Evolutionary conservation across 257 asterid species (phyloP), one percentile per base, ranked within the genome.

Genomic region (Ballota nigra): DNA sequence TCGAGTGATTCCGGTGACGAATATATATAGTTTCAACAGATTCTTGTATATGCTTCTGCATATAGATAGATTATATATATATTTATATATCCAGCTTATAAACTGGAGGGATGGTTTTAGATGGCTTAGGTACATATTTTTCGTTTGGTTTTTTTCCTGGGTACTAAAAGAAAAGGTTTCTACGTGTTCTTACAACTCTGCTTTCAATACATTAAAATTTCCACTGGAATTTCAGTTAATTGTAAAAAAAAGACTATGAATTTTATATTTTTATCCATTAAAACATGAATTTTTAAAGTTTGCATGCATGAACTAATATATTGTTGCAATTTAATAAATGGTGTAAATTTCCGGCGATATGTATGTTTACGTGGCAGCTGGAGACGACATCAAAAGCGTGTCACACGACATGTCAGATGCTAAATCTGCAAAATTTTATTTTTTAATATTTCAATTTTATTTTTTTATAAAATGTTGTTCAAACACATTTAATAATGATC

Each of bases 31-130:
- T 60, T 58, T 69, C 23, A 63, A 29, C 33, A 22, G 19, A 28
- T 78, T 68, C 51, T 53, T 78, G 81, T 77, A 65, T 45, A 77
- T 77, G 66, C 66, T 40, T 45, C 61, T 70, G 81, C 58, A 71
- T 31, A 65, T 62, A 58, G 49, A 24, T 33, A 28, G 66, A 33
- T 58, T 34, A 36, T 7, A 36, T 36, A 36, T 31, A 31, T 31
- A 31, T 31, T 2, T 31, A 31, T 36, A 36, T 36, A 36, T 36
- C 43, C 12, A 36, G 12, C 71, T 69, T 59, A 59, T 71, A 51
- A 77, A 77, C 71, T 72, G 77, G 70, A 71, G 18, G 77, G 70
- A 65, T 13, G 18, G 11, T 52, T 49, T 64, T 64, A 61, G 43
- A 64, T 23, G 56, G 56, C 40, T 57, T 77, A 66, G 81, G 75